A percentile compares a stretch with the other conserved stretches of the same genome.
phyloP scores from a whole-genome alignment of 108 stramenopile genomes.

The Pinguiococcus pyrenoidosus region DNA sequence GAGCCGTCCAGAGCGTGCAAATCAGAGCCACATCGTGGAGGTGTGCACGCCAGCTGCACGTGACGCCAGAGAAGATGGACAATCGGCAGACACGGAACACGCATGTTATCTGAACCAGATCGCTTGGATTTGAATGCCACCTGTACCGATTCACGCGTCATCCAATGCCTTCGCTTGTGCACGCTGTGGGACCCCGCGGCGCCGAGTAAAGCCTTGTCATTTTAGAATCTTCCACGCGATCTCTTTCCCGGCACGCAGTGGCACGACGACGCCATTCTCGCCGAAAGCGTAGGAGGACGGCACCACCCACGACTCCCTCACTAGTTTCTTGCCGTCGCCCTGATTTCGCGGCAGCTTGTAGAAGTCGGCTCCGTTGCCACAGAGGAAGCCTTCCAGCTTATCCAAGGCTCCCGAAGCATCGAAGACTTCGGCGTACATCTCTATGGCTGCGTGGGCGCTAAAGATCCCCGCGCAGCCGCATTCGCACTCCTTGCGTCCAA shows the following conservation, averaged over 20 bases:
- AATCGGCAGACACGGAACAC: too few relatives aligned
- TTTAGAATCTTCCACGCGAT: too few relatives aligned
- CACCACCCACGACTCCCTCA: constrained; percentile 61
- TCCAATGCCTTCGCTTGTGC: too few relatives aligned
- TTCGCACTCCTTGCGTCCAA: constrained; percentile 42
- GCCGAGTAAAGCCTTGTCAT: too few relatives aligned
- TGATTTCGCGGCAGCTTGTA: constrained; percentile 69
- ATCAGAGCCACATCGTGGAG: too few relatives aligned
- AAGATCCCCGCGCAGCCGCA: constrained; percentile 87
- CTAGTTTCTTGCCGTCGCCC: constrained; percentile 53
- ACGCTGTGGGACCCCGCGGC: too few relatives aligned
- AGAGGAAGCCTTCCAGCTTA: constrained; percentile 67
- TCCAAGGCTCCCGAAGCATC: constrained; percentile 70
- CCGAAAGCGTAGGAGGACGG: constrained; percentile 66
- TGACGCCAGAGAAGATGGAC: too few relatives aligned
- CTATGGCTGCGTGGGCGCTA: constrained; percentile 80
- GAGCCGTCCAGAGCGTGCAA: too few relatives aligned
- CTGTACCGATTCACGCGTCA: too few relatives aligned
- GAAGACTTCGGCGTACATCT: constrained; percentile 90
- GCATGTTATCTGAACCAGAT: too few relatives aligned
- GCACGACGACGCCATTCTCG: constrained; percentile 41
- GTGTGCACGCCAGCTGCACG: too few relatives aligned
- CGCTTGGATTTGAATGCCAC: too few relatives aligned
- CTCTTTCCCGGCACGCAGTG: constrained; percentile 67
- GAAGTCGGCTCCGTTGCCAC: constrained; percentile 73